Conservation (phyloP, 768 basidiomycete genomes). For the Trametes gibbosa region DNA sequence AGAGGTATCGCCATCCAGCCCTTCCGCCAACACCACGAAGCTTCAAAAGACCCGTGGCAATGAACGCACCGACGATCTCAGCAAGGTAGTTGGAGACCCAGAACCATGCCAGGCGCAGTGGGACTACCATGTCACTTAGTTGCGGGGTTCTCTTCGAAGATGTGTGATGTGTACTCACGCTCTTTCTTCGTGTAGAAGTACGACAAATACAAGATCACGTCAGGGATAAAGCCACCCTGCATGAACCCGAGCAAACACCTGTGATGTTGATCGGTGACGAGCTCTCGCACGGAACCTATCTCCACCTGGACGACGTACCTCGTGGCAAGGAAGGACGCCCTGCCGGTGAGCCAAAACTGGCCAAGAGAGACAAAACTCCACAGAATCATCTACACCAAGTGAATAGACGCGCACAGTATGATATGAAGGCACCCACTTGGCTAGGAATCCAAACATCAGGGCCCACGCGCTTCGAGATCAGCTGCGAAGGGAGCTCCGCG, state of each 20-base stretch:
- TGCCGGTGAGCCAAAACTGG: slow-evolving; percentile 58
- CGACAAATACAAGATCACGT: slow-evolving; percentile 60
- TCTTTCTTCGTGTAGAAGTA: slow-evolving; percentile 63
- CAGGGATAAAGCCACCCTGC: slow-evolving; percentile 65
- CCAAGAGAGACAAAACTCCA: slow-evolving; percentile 56
- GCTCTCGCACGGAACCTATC: background rate
- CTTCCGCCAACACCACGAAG: slow-evolving; percentile 51
- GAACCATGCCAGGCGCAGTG: slow-evolving; percentile 67
- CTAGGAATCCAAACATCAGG: slow-evolving; percentile 66
- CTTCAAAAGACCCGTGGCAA: slow-evolving; percentile 60
- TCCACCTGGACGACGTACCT: slow-evolving; percentile 30
- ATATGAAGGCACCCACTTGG: slow-evolving; percentile 37
- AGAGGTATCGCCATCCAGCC: slow-evolving; percentile 59
- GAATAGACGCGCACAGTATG: background rate
- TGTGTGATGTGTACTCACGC: slow-evolving; percentile 33
- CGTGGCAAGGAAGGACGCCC: slow-evolving; percentile 52
- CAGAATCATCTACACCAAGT: slow-evolving; percentile 41
- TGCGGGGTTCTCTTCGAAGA: background rate
- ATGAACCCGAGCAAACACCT: slow-evolving; percentile 56
- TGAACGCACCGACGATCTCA: slow-evolving; percentile 56
- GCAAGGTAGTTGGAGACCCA: slow-evolving; percentile 61
- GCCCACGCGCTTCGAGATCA: slow-evolving; percentile 64
- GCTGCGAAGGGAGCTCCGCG: slow-evolving; percentile 63
- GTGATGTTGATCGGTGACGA: background rate
- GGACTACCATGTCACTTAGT: slow-evolving; percentile 35